phyloP scores from a whole-genome alignment of 2,329 filamentous ascomycete species.

The Stagonosporopsis vannaccii region DNA sequence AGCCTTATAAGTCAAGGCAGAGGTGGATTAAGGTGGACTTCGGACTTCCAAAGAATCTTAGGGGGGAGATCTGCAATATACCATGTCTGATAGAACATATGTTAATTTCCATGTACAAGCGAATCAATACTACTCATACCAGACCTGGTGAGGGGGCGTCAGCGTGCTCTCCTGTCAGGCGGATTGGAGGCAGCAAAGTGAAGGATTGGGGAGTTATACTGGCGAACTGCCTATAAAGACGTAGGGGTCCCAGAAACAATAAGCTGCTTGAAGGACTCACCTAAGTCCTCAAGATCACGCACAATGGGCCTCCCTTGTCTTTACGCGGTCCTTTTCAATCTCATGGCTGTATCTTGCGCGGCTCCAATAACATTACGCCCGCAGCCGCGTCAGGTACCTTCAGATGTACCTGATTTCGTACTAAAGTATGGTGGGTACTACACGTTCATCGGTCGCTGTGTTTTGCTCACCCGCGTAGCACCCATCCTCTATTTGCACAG shows the following conservation, averaged over 20 bases:
- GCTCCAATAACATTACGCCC: conserved; percentile 28
- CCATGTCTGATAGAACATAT: not conserved
- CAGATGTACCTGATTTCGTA: conserved; percentile 47
- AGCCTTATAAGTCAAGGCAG: conserved; percentile 3
- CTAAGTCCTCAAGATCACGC: not conserved
- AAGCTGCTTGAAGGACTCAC: not conserved
- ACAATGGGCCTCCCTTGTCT: not conserved
- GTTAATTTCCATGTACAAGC: not conserved
- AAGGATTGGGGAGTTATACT: not conserved
- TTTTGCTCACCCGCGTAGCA: conserved; percentile 38
- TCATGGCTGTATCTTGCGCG: conserved; percentile 4
- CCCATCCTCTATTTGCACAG: conserved; percentile 56
- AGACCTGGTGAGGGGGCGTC: not conserved
- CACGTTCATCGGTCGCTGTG: not conserved
- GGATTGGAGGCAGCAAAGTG: not conserved
- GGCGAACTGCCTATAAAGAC: not conserved
- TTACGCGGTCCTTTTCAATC: not conserved
- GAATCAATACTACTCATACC: not conserved
- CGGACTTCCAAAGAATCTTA: not conserved
- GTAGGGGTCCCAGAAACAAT: too few relatives aligned
- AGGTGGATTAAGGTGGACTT: not conserved
- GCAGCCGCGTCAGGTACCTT: conserved; percentile 26
- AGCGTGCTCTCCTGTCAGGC: not conserved
- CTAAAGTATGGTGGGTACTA: conserved; percentile 47
- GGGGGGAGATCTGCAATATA: not conserved